Base-by-base conservation (phyloP, 192 early-diverging fungal genomes). In the Bifiguratus adelaidae region DNA sequence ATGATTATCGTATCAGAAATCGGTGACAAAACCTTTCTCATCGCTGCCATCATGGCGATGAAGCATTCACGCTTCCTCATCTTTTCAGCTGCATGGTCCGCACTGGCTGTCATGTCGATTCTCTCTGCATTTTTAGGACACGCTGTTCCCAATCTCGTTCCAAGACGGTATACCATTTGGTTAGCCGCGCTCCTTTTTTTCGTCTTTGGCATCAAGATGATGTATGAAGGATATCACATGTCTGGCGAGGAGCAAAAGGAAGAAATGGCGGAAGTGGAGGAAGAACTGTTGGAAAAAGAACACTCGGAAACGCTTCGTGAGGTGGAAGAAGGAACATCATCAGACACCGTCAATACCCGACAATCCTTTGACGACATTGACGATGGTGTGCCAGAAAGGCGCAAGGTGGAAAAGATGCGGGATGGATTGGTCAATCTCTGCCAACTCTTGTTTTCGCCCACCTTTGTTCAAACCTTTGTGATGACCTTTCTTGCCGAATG, bases 1-100 rank as follows among this genome's bases (percentile, higher is more conserved):
- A 91, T 99, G 76, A 99, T 95, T 33, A 69, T 95, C 15, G 83
- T 95, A 29, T 92, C 90, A 9, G 95, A 99, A 60, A 92, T 99
- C 53, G 95, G 95, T 44, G 95, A 99, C 80, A 99, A 99, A 66
- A 99, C 95, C 13, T 99, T 99, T 55, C 76, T 99, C 46, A 97
- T 99, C 47, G 91, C 92, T 7, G 95, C 92, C 3, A 91, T 99
- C 50, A 84, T 99, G 80, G 95, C 96, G 32, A 99, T 99, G 94
- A 86, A 80, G 59, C 85, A 96, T 63, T 80, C 93, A 30, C 88
- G 94, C 18, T 46, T 82, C 30, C 71, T 95, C 37, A 85, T 99
- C 21, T 97, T 99, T 65, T 63, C 85, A 8, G 89, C 88, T 0
- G 88, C 95, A 3, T 81, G 92, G 51, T 70, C 78, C 6, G 89